These are phyloP conservation scores for Licmophora abbreviata DNA, from an alignment of 108 stramenopile species.

Conservation along the genomic window DNA sequence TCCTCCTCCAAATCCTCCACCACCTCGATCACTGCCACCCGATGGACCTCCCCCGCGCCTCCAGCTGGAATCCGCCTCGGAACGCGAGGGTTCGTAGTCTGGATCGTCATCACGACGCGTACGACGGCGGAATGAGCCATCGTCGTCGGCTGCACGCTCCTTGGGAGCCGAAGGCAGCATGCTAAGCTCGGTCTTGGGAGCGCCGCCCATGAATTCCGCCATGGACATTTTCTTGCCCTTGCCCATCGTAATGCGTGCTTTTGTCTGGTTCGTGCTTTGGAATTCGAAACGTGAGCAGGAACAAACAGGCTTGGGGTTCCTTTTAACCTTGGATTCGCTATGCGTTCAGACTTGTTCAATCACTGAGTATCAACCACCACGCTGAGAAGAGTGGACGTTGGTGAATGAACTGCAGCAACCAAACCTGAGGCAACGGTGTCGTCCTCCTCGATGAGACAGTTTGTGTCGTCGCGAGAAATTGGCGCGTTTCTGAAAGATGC, in stretches of 20 bases:
- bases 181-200: constrained; percentile 11
- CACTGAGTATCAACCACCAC: no score
- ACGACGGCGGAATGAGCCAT: constrained; percentile 50
- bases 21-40: constrained; percentile 5
- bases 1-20: constrained; percentile 10
- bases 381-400: no score
- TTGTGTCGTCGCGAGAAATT: no score
- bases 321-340: no score
- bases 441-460: no score
- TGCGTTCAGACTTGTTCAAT: no score
- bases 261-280: no score
- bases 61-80: constrained; percentile 43
- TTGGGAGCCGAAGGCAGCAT: constrained; percentile 39
- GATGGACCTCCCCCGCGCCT: constrained; percentile 34
- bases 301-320: no score
- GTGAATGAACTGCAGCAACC: no score
- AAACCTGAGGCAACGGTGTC: no score
- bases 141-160: constrained; percentile 53
- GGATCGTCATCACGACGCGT: constrained; percentile 18
- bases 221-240: constrained; percentile 57
- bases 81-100: constrained; percentile 19
- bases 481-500: no score
- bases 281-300: no score
- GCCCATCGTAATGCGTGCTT: constrained; percentile 17
- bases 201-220: constrained; percentile 47